Evolutionary conservation across 805 yeast species (phyloP).

Genomic region (Kodamaea kaohsiungensis): DNA sequence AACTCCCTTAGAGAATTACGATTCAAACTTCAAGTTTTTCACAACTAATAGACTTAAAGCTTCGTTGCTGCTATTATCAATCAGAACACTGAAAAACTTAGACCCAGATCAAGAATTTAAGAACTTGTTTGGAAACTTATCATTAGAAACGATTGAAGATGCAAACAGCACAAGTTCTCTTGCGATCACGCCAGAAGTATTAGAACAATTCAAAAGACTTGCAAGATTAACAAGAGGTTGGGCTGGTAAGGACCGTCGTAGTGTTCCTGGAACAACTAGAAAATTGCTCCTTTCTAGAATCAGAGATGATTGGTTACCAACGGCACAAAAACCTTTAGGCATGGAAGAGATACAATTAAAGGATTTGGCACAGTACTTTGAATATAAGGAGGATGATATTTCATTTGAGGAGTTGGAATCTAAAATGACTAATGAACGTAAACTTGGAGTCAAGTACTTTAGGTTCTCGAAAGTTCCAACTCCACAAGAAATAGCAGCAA

Average conservation of each 20-base stretch:
- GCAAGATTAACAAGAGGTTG: constrained; percentile 70
- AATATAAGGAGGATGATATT: constrained; percentile 35
- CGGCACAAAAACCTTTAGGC: constrained; percentile 55
- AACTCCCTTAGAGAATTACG: constrained; percentile 38
- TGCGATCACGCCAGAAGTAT: constrained; percentile 65
- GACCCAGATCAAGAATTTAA: constrained; percentile 79
- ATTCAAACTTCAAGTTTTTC: constrained; percentile 46
- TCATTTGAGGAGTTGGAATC: constrained; percentile 27
- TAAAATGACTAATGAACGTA: constrained; percentile 33
- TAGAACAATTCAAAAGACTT: constrained; percentile 61
- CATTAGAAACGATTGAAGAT: constrained; percentile 67
- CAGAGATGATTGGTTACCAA: constrained; percentile 80
- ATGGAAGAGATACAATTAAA: constrained; percentile 54
- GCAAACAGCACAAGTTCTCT: constrained; percentile 75
- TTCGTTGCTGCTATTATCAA: constrained; percentile 42
- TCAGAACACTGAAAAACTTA: constrained; percentile 50
- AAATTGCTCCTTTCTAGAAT: constrained; percentile 69
- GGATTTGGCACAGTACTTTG: constrained; percentile 37
- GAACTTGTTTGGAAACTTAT: constrained; percentile 68
- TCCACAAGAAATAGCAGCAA: constrained; percentile 37
- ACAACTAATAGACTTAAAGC: constrained; percentile 46
- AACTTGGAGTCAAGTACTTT: constrained; percentile 55
- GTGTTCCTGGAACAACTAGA: constrained; percentile 73
- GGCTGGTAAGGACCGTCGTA: constrained; percentile 77
- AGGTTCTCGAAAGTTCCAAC: constrained; percentile 45